These are phyloP conservation scores for Rhizopus sp. DNA, from an alignment of 371 early-diverging fungal species.

Conservation along the genomic window DNA sequence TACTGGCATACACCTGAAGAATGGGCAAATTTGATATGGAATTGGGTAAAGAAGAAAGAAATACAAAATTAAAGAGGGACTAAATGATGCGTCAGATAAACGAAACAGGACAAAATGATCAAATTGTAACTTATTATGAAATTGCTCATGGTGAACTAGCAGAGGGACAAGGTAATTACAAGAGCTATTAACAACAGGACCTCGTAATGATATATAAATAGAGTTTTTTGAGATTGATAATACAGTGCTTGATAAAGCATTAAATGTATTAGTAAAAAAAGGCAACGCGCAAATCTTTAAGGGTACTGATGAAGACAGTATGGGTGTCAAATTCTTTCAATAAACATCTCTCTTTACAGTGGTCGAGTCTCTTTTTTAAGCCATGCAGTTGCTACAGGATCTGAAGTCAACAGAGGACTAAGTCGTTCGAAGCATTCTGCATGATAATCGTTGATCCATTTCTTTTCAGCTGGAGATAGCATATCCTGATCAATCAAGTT, in stretches of 20 bases:
- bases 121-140: conserved; percentile 84
- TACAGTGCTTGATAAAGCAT: conserved; percentile 66
- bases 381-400: conserved; percentile 74
- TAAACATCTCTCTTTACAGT: conserved; percentile 29
- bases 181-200: background rate
- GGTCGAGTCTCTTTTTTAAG: conserved; percentile 71
- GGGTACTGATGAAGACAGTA: conserved; percentile 72
- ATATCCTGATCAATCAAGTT: conserved; percentile 73
- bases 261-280: conserved; percentile 76
- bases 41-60: conserved; percentile 66
- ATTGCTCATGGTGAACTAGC: conserved; percentile 78
- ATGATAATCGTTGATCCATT: conserved; percentile 91
- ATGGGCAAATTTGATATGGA: conserved; percentile 80
- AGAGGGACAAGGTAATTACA: conserved; percentile 65
- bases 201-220: conserved; percentile 21
- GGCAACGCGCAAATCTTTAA: conserved; percentile 83
- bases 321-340: conserved; percentile 86
- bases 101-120: conserved; percentile 73
- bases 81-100: conserved; percentile 51
- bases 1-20: conserved; percentile 91
- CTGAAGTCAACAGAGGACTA: conserved; percentile 69
- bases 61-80: background rate
- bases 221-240: conserved; percentile 81
- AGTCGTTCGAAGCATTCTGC: conserved; percentile 73
- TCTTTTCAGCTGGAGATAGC: conserved; percentile 69